Percentiles rank a stretch among this genome's conserved stretches.
Evolutionary conservation across 2,329 filamentous ascomycete genomes (phyloP).

Genomic region (Dactylellina drechsleri): DNA sequence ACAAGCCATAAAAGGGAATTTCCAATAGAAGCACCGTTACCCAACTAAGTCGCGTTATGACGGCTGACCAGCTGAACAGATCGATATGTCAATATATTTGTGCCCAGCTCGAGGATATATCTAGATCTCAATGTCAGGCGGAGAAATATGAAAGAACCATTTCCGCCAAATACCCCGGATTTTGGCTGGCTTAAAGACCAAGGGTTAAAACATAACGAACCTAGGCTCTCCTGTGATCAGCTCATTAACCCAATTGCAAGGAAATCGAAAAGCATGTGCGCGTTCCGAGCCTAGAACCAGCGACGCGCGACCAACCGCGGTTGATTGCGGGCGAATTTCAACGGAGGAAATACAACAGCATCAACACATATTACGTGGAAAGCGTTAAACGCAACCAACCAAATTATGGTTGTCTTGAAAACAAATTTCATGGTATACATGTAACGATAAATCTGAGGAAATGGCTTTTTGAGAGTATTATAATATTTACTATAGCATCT

Average conservation of each 20-base stretch:
- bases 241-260: not conserved
- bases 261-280: constrained; percentile 31
- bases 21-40: not conserved
- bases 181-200: constrained; percentile 23
- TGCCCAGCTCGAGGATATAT: not conserved
- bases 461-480: no score
- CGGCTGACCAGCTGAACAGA: not conserved
- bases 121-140: not conserved
- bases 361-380: constrained; percentile 24
- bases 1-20: constrained; percentile 12
- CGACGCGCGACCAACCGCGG: constrained; percentile 29
- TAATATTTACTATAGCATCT: no score
- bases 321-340: constrained; percentile 51
- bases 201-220: constrained; percentile 8
- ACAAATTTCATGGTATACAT: no score
- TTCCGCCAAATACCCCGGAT: constrained; percentile 26
- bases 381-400: not conserved
- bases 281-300: not conserved
- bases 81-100: no score
- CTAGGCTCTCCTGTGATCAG: constrained; percentile 29
- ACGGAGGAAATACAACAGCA: constrained; percentile 36
- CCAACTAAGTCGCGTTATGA: not conserved
- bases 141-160: not conserved
- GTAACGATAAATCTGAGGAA: no score
- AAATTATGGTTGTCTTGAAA: no score